These are phyloP conservation scores for Paramecium bursaria DNA, from an alignment of 73 alveolate species.

Conservation along the genomic window DNA sequence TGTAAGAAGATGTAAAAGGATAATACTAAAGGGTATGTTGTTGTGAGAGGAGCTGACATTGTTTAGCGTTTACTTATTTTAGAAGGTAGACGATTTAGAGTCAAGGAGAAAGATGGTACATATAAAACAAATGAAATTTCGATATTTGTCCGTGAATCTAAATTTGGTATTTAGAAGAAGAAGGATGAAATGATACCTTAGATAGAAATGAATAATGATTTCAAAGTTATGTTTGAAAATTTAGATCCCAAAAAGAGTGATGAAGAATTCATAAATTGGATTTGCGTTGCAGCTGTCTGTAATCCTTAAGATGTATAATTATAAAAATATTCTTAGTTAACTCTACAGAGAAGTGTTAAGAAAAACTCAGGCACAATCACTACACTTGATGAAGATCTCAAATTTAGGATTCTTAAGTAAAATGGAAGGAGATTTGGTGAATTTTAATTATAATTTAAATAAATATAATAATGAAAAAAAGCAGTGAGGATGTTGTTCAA, in stretches of 20 bases:
- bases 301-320: background rate
- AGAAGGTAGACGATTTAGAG: conserved; percentile 41
- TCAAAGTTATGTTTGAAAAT: conserved; percentile 3
- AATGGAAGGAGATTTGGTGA: conserved; percentile 45
- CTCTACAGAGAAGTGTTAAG: too few species aligned
- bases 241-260: conserved; percentile 1
- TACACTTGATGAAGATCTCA: background rate
- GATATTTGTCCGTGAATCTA: conserved; percentile 21
- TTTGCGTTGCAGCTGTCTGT: background rate
- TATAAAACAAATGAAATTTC: background rate
- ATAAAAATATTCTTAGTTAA: background rate
- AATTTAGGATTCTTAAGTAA: background rate
- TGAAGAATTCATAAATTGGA: conserved; percentile 11
- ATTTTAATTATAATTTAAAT: background rate
- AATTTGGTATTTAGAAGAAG: background rate
- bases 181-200: background rate
- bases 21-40: conserved; percentile 17
- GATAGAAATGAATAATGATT: conserved; percentile 9
- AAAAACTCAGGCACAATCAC: background rate
- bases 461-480: conserved; percentile 58
- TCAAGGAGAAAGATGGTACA: conserved; percentile 37
- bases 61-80: background rate
- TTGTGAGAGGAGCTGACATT: conserved; percentile 5
- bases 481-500: conserved; percentile 54
- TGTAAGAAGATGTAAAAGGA: conserved; percentile 15